Evolutionary conservation across 108 stramenopile genomes (phyloP).

Genomic region (Cyclotella kingstonii): DNA sequence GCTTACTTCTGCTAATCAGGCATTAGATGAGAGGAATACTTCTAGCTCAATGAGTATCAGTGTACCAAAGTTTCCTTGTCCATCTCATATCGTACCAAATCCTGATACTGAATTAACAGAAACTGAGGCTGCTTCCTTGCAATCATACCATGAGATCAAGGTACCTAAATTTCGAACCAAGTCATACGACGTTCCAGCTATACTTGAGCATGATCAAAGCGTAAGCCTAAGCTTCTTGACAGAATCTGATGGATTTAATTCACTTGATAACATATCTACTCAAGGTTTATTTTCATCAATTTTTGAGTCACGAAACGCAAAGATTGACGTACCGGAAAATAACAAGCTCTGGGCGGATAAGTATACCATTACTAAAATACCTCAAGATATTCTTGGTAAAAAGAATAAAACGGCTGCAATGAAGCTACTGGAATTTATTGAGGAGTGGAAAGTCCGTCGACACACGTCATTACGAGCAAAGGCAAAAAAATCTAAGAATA

Average conservation of each 20-base stretch:
- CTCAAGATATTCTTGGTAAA: constrained; percentile 43
- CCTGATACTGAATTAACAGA: not conserved
- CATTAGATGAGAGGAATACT: not conserved
- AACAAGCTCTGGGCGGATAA: constrained; percentile 48
- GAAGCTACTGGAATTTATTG: constrained; percentile 47
- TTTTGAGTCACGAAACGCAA: not conserved
- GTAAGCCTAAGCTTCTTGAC: no score
- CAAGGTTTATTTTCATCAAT: not conserved
- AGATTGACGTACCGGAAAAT: not conserved
- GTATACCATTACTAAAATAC: constrained; percentile 40
- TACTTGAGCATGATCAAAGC: no score
- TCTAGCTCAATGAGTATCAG: not conserved
- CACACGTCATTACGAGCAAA: constrained; percentile 44
- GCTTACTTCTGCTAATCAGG: not conserved
- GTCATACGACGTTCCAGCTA: no score
- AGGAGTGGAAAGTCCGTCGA: constrained; percentile 63
- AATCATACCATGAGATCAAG: not conserved
- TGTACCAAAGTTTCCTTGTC: constrained; percentile 28
- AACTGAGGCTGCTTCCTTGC: not conserved
- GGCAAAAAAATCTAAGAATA: constrained; percentile 31
- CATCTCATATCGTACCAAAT: constrained; percentile 30
- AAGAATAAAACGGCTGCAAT: constrained; percentile 28
- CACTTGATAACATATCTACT: not conserved
- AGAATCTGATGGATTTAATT: no score
- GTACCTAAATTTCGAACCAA: no score